Base-by-base conservation (phyloP, 345 rosid genomes). In the Eucalyptus polybractea region DNA sequence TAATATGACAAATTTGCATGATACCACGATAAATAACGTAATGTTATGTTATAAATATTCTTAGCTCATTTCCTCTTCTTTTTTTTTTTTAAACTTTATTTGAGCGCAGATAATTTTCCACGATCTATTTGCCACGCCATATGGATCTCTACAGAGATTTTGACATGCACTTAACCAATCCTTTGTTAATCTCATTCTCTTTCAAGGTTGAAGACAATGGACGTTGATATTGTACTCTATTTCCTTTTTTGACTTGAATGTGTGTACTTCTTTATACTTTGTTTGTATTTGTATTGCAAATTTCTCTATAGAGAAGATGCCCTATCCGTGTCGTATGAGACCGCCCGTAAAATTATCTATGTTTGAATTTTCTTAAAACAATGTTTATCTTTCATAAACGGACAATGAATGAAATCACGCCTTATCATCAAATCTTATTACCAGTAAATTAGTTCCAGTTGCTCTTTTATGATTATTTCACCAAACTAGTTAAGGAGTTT, bases 131-230 rank as follows among this genome's bases (percentile, higher is more conserved):
- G 40, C 40, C 42, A 15, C 0, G 0, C 22, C 80, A 31, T 7
- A 0, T 31, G 80, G 40, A 31, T 31, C 42, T 65, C 72, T 19
- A 7, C 10, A 13, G 3, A n/a, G 19, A n/a, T 65, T 65, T n/a
- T 0, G 37, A 65, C 37, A 8, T 65, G 0, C 37, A n/a, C 37
- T n/a, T 15, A n/a, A 13, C 37, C 15, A n/a, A n/a, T 65, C 16
- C 72, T n/a, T n/a, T 13, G 17, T 65, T 29, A 13, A n/a, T 65
- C 37, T 65, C 37, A 13, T 65, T 65, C 9, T 0, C 0, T 67
- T 65, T 67, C 11, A 31, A 7, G 80, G 40, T 7, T 67, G 40
- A n/a, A 67, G 19, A n/a, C 21, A 67, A 15, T 67, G 40, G 40
- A 1, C 0, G 2, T 4, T 67, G 80, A 31, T 67, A 15, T 16